phyloP scores from a whole-genome alignment of 2,329 filamentous ascomycete species.

The Aspergillus ochraceus region DNA sequence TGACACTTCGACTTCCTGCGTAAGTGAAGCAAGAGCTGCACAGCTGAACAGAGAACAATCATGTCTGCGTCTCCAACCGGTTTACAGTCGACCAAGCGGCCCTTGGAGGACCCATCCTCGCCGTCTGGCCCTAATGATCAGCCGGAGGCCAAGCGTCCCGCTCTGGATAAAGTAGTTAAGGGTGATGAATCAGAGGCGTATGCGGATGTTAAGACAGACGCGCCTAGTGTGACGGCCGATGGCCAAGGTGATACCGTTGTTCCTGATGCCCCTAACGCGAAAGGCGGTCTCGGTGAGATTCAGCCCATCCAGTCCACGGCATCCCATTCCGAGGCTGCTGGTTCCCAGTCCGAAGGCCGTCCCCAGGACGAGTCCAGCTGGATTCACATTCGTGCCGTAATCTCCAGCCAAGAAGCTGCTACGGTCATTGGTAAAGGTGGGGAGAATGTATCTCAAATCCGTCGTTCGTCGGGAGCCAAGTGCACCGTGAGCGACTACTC shows the following conservation, averaged over 20 bases:
- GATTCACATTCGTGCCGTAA: conserved; percentile 96
- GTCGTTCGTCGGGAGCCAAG: conserved; percentile 91
- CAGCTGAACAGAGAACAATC: conserved; percentile 35
- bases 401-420: conserved; percentile 94
- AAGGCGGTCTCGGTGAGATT: conserved; percentile 51
- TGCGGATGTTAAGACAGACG: conserved; percentile 27
- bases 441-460: conserved; percentile 97
- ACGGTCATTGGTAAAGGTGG: conserved; percentile 98
- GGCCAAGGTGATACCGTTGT: conserved; percentile 68
- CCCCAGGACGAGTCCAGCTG: conserved; percentile 87
- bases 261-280: conserved; percentile 61
- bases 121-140: conserved; percentile 89
- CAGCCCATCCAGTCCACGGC: conserved; percentile 61
- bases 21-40: conserved; percentile 38
- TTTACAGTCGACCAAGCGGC: conserved; percentile 69
- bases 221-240: conserved; percentile 24
- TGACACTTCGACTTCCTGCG: conserved; percentile 46
- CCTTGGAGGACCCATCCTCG: conserved; percentile 94
- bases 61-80: conserved; percentile 69
- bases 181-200: conserved; percentile 50
- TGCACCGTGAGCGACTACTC: conserved; percentile 99
- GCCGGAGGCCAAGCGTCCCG: conserved; percentile 94
- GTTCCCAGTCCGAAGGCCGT: conserved; percentile 45
- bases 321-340: conserved; percentile 53
- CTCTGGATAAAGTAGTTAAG: conserved; percentile 86